These are phyloP conservation scores for Colletotrichum salicis DNA, from an alignment of 2,329 filamentous ascomycete genomes.

Conservation along the genomic window DNA sequence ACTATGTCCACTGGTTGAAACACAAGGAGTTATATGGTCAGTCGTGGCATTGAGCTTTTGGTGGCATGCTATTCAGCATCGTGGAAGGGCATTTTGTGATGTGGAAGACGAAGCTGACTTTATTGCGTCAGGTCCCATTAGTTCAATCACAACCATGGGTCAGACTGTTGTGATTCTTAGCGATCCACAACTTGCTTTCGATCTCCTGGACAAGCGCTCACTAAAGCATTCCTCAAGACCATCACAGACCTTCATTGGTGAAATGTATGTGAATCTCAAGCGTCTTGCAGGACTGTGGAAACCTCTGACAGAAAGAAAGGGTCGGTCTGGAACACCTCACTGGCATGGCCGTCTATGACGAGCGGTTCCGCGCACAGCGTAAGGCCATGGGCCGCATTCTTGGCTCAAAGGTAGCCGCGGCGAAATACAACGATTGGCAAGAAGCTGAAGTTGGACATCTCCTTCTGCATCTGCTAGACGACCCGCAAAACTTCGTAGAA, in stretches of 20 bases:
- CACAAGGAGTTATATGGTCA: conserved; percentile 47
- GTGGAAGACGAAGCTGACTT: not conserved
- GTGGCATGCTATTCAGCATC: not conserved
- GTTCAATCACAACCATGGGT: conserved; percentile 51
- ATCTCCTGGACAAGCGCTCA: conserved; percentile 51
- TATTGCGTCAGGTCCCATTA: conserved; percentile 37
- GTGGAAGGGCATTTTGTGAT: too few relatives aligned
- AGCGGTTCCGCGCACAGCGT: conserved; percentile 52
- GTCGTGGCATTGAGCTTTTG: not conserved
- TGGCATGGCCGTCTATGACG: conserved; percentile 48
- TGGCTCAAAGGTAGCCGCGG: conserved; percentile 51
- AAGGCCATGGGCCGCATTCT: conserved; percentile 57
- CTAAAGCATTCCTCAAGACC: conserved; percentile 47
- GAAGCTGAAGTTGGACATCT: conserved; percentile 57
- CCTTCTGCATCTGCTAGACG: conserved; percentile 52
- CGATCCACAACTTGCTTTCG: conserved; percentile 46
- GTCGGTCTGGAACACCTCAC: conserved; percentile 52
- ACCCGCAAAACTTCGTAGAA: conserved; percentile 48
- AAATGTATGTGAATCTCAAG: conserved; percentile 45
- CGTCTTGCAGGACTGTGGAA: accelerated
- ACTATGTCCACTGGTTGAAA: conserved; percentile 48
- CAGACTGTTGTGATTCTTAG: conserved; percentile 54
- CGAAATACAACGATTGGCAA: conserved; percentile 53
- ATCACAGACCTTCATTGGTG: conserved; percentile 43
- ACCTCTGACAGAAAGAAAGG: not conserved